A percentile compares a stretch with the other conserved stretches of the same genome.
Conservation (phyloP, 2,329 filamentous ascomycete species). For the Alternaria brassicae region DNA sequence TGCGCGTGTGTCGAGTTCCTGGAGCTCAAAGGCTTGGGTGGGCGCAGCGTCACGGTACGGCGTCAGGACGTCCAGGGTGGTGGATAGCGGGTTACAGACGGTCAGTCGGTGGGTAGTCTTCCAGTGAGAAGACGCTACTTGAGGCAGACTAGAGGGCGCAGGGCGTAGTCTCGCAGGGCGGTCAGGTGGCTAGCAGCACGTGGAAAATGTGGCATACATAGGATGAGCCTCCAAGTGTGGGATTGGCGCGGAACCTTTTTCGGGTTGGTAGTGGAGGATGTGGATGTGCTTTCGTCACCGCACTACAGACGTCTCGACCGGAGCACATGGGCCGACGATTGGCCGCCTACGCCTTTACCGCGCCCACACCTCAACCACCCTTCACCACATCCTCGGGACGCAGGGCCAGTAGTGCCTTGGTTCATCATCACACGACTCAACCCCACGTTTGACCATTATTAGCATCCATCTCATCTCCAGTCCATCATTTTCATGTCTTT, state of each 20-base stretch:
- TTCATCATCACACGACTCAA: background rate
- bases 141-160: conserved; percentile 10
- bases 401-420: background rate
- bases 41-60: conserved; percentile 25
- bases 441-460: background rate
- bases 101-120: background rate
- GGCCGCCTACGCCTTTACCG: conserved; percentile 1
- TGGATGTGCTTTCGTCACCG: conserved; percentile 15
- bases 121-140: conserved; percentile 8
- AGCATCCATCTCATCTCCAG: background rate
- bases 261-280: conserved; percentile 1
- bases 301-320: background rate
- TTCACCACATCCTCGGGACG: background rate
- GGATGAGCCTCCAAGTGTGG: conserved; percentile 10
- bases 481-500: background rate
- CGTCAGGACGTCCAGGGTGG: conserved; percentile 39
- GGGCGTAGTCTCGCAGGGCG: conserved; percentile 12
- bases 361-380: background rate
- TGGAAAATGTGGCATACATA: conserved; percentile 10
- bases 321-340: conserved; percentile 16
- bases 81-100: conserved; percentile 9
- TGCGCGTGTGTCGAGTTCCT: conserved; percentile 28
- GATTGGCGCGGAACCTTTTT: conserved; percentile 18
- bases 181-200: conserved; percentile 18
- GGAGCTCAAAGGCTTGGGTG: conserved; percentile 43